phyloP scores from a whole-genome alignment of 2,329 filamentous ascomycete species.

The Exophiala aquamarina region DNA sequence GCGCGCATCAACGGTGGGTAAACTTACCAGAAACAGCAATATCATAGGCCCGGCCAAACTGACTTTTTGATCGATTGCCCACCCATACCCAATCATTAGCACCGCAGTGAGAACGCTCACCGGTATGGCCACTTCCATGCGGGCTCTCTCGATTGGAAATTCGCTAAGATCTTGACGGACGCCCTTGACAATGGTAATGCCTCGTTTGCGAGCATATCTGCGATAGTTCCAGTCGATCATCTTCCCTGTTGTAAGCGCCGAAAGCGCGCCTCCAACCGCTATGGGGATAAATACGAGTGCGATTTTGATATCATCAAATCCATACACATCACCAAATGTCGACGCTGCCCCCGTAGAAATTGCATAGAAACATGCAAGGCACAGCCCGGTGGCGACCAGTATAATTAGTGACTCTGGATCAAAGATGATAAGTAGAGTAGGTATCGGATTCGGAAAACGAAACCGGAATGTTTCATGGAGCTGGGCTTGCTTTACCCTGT shows the following conservation, averaged over 20 bases:
- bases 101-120: conserved; percentile 33
- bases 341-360: conserved; percentile 46
- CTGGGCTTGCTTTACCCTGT: conserved; percentile 3
- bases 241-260: conserved; percentile 23
- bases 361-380: conserved; percentile 42
- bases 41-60: conserved; percentile 35
- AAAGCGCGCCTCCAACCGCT: conserved; percentile 27
- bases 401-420: conserved; percentile 36
- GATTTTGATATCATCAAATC: conserved; percentile 47
- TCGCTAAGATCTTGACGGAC: conserved; percentile 28
- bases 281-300: conserved; percentile 33
- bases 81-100: conserved; percentile 41
- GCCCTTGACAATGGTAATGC: conserved; percentile 31
- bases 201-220: conserved; percentile 33
- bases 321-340: conserved; percentile 45
- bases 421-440: conserved; percentile 36
- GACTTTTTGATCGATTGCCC: conserved; percentile 37
- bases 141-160: conserved; percentile 47
- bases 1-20: background rate
- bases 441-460: conserved; percentile 37
- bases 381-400: conserved; percentile 21
- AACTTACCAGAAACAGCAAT: conserved; percentile 18
- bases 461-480: conserved; percentile 23
- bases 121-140: conserved; percentile 37
- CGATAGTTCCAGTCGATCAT: conserved; percentile 43